Percentiles rank a stretch among this genome's conserved stretches.
Evolutionary conservation across 345 rosid genomes (phyloP).

Genomic region (Hevea brasiliensis): DNA sequence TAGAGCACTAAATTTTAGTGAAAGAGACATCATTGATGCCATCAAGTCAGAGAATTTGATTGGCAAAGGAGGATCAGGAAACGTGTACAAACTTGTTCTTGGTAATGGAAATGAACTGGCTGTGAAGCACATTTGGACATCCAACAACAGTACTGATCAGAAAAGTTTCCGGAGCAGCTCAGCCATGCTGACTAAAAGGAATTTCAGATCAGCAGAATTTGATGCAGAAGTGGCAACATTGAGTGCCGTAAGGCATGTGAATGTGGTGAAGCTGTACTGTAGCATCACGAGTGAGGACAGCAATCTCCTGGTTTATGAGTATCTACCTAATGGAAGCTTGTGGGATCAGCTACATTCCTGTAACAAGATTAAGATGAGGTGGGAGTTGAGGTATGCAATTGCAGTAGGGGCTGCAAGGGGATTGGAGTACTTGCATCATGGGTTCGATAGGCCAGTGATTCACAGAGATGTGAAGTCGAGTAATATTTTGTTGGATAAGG

Average conservation of each 20-base stretch:
- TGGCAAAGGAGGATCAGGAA: conserved; percentile 87
- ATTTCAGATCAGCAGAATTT: conserved; percentile 41
- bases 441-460: conserved; percentile 65
- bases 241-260: conserved; percentile 77
- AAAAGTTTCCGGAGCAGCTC: conserved; percentile 45
- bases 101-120: conserved; percentile 63
- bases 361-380: conserved; percentile 49
- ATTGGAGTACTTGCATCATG: conserved; percentile 82
- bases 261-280: conserved; percentile 79
- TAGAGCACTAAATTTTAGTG: conserved; percentile 50
- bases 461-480: conserved; percentile 90
- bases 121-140: conserved; percentile 72
- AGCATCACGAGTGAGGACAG: conserved; percentile 88
- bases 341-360: conserved; percentile 78
- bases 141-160: conserved; percentile 16
- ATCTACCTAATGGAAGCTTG: conserved; percentile 74
- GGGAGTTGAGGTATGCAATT: conserved; percentile 66
- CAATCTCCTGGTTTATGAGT: conserved; percentile 83
- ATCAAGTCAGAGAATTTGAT: conserved; percentile 67
- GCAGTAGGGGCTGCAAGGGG: conserved; percentile 86
- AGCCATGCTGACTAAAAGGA: conserved; percentile 41
- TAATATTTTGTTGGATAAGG: conserved; percentile 76
- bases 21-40: conserved; percentile 60
- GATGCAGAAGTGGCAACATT: conserved; percentile 74
- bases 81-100: conserved; percentile 69